Percentiles rank a stretch among this genome's conserved stretches.
Conservation (phyloP, 164 flowering plant genomes). For the Nelumbo lutea region DNA sequence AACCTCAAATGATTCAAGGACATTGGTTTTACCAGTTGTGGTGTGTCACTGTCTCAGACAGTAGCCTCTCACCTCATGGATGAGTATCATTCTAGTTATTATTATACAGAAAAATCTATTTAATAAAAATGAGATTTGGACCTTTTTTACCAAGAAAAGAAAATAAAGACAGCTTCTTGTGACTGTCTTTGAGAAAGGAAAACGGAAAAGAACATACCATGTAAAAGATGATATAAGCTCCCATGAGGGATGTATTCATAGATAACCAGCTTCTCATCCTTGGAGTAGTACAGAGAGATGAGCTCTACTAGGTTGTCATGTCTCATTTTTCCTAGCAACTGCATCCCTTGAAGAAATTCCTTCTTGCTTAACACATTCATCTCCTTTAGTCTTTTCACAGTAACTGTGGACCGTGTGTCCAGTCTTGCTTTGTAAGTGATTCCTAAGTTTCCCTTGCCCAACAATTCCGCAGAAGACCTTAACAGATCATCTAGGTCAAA, state of each 20-base stretch:
- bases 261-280: conserved; percentile 56
- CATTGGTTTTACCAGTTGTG: not conserved
- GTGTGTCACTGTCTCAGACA: too few relatives aligned
- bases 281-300: conserved; percentile 44
- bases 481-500: conserved; percentile 65
- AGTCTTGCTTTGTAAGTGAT: conserved; percentile 44
- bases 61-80: not conserved
- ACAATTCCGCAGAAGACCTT: conserved; percentile 47
- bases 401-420: conserved; percentile 40
- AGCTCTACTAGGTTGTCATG: conserved; percentile 51
- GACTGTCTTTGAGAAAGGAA: not conserved
- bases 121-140: not conserved
- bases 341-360: conserved; percentile 53
- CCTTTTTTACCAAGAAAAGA: not conserved
- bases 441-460: conserved; percentile 56
- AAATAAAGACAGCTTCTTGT: not conserved
- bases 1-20: not conserved
- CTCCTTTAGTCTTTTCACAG: conserved; percentile 51
- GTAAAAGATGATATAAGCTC: conserved; percentile 46
- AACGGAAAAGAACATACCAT: conserved; percentile 34
- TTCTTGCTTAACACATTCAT: conserved; percentile 35
- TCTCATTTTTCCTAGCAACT: conserved; percentile 41
- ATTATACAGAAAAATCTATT: not conserved
- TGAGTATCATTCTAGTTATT: not conserved
- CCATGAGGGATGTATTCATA: conserved; percentile 44